Percentiles rank a stretch among this genome's conserved stretches.
Evolutionary conservation across 192 early-diverging fungal species (phyloP).

Genomic region (Coemansia erecta): DNA sequence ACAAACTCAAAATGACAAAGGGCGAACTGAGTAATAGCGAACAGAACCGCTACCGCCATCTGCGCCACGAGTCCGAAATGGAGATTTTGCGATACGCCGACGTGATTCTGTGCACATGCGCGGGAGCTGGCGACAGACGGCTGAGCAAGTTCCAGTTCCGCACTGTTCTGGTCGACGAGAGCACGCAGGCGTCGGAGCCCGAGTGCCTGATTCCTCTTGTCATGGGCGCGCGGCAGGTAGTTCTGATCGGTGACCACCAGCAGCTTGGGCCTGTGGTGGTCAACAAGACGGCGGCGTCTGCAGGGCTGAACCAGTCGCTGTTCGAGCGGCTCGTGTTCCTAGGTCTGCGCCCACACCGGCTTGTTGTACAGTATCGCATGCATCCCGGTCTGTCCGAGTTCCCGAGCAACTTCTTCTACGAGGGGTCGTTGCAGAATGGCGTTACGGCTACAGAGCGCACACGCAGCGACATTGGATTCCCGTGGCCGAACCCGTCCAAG

Average conservation of each 20-base stretch:
- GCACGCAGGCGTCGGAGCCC: slow-evolving; percentile 94
- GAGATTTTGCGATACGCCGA: slow-evolving; percentile 93
- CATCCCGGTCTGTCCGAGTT: slow-evolving; percentile 99
- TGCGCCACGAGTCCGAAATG: slow-evolving; percentile 84
- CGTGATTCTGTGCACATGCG: slow-evolving; percentile 97
- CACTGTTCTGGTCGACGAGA: slow-evolving; percentile 95
- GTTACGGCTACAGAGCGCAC: slow-evolving; percentile 89
- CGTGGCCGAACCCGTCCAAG: slow-evolving; percentile 90
- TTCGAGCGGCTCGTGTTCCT: slow-evolving; percentile 95
- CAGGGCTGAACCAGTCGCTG: slow-evolving; percentile 91
- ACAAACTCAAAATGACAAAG: slow-evolving; percentile 80
- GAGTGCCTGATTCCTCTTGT: slow-evolving; percentile 99
- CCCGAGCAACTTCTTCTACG: slow-evolving; percentile 99
- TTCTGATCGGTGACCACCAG: slow-evolving; percentile 98
- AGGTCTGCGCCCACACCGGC: slow-evolving; percentile 87
- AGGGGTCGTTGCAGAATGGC: slow-evolving; percentile 96
- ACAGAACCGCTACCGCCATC: slow-evolving; percentile 78
- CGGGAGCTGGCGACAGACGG: slow-evolving; percentile 95
- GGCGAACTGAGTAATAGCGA: slow-evolving; percentile 90
- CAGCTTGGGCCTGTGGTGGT: slow-evolving; percentile 97
- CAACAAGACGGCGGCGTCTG: slow-evolving; percentile 93
- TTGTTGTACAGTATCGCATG: slow-evolving; percentile 99
- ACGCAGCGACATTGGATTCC: slow-evolving; percentile 86
- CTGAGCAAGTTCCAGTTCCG: slow-evolving; percentile 85
- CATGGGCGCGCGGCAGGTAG: slow-evolving; percentile 91